These are phyloP conservation scores for Hericium erinaceus DNA, from an alignment of 768 basidiomycete species.

Conservation along the genomic window DNA sequence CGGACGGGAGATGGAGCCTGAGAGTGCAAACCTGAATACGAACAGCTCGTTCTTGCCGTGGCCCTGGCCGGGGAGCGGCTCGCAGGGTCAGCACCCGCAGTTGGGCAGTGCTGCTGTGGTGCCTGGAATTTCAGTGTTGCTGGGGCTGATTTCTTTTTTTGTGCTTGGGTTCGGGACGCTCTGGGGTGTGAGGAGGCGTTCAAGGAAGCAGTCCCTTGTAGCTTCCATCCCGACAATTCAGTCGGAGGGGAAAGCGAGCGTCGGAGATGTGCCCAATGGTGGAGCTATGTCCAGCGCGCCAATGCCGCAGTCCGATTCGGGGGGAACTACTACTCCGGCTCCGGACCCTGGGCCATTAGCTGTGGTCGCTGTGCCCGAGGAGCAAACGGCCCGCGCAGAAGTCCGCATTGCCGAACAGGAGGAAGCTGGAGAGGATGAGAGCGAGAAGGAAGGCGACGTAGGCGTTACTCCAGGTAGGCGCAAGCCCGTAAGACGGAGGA, in stretches of 20 bases:
- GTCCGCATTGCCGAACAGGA: not conserved
- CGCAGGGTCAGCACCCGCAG: not conserved
- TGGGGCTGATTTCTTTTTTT: not conserved
- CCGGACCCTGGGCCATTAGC: not conserved
- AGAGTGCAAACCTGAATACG: not conserved
- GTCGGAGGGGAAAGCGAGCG: not conserved
- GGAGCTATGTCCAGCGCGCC: not conserved
- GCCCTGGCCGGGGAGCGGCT: not conserved
- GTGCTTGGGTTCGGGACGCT: not conserved
- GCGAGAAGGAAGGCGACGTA: constrained; percentile 43
- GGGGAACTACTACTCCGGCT: not conserved
- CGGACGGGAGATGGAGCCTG: not conserved
- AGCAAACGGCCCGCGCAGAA: too few species aligned
- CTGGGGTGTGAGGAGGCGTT: not conserved
- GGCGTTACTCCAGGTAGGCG: constrained; percentile 36
- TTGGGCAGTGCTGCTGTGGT: not conserved
- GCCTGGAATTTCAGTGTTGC: too few species aligned
- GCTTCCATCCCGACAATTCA: not conserved
- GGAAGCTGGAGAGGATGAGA: constrained; percentile 44
- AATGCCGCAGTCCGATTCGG: not conserved
- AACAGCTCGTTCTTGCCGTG: not conserved
- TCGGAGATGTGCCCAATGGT: not conserved
- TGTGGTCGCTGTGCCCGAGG: too few species aligned
- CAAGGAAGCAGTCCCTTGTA: not conserved
- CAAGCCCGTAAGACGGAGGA: constrained; percentile 18